Percentiles rank a stretch among this genome's conserved stretches.
Conservation (phyloP, 2,329 filamentous ascomycete species). For the Cadophora malorum region DNA sequence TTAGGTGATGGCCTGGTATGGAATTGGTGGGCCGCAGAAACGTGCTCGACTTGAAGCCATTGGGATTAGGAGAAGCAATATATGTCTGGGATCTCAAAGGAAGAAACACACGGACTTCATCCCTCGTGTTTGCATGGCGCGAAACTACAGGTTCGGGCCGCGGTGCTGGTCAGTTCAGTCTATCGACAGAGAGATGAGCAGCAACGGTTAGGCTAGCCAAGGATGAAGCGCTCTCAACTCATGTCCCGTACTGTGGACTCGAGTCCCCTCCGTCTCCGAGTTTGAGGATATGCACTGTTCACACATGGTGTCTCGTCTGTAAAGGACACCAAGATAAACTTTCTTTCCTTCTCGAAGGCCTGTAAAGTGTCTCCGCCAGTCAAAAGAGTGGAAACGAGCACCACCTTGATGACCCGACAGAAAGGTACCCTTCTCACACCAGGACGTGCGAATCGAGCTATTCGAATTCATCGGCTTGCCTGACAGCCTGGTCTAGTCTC, state of each 20-base stretch:
- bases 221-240: background rate
- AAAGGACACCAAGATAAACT: background rate
- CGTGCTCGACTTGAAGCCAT: constrained; percentile 1
- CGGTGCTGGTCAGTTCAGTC: background rate
- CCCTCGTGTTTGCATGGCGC: constrained; percentile 11
- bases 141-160: constrained; percentile 19
- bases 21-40: background rate
- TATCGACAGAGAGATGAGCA: background rate
- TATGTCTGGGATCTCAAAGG: background rate
- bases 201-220: background rate
- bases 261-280: background rate
- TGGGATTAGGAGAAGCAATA: constrained; percentile 5
- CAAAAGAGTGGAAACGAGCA: constrained; percentile 14
- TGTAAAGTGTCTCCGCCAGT: constrained; percentile 12
- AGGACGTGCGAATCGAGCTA: background rate
- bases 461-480: background rate
- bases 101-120: constrained; percentile 12
- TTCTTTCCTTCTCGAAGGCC: background rate
- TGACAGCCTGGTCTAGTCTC: background rate
- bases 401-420: constrained; percentile 13
- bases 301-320: background rate
- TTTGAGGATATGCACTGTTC: constrained; percentile 21
- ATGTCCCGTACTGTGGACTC: background rate
- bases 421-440: constrained; percentile 11
- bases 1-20: constrained; percentile 7